Base-by-base conservation (phyloP, 2,329 filamentous ascomycete species). In the Colletotrichum liriopes region DNA sequence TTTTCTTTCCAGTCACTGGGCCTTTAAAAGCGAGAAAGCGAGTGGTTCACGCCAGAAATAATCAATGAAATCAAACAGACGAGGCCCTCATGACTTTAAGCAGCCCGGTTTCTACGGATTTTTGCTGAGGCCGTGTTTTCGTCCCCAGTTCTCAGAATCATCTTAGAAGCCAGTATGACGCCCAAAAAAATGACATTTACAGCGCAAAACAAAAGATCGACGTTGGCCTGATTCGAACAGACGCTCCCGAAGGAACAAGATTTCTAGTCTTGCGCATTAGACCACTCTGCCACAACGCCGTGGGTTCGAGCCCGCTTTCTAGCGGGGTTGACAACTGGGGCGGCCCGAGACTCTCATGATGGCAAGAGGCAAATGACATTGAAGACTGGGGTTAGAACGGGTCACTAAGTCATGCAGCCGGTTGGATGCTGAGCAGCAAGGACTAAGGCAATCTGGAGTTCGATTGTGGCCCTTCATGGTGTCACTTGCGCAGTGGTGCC, bases 191-290 rank as follows among this genome's bases (percentile, higher is more conserved):
- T 37, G 35, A 37, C 35, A 2, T 39, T 5, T 23, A 8, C 5
- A 18, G 54, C 12, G 16, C 37, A 67, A 71, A 67, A 61, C 1
- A n/a, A 5, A 47, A 43, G 2, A 3, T 55, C 67, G 67, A 71
- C 67, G 67, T 71, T 71, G 67, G 67, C 67, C 67, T 71, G 67
- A 71, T 71, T 71, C 67, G 67, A 71, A 71, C 67, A 71, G 67
- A 71, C 67, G 67, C 61, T 70, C 67, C 67, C 67, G 67, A 71
- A 71, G 67, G 67, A 71, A 71, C 67, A 71, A 71, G 67, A 71
- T 71, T 71, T 71, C 67, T 71, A 71, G 67, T 71, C 67, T 71
- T 71, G 67, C 67, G 67, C 67, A 71, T 71, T 71, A 71, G 67
- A 71, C 67, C 67, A 71, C 67, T 71, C 67, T 71, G 67, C 67